These are phyloP conservation scores for Yarrowia divulgata DNA, from an alignment of 805 yeast species.

Conservation along the genomic window DNA sequence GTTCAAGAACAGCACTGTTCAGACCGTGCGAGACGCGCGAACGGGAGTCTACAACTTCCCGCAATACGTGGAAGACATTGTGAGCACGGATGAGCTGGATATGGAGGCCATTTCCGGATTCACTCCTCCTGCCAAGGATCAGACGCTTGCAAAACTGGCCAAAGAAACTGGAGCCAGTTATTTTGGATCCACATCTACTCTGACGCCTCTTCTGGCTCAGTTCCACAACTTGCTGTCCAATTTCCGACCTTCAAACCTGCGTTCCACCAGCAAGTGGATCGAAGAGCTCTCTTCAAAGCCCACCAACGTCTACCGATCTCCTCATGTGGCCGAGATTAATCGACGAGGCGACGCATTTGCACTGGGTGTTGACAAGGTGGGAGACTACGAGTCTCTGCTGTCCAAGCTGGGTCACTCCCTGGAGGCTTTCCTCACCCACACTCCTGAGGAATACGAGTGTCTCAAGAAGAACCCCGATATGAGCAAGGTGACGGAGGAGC, in stretches of 20 bases:
- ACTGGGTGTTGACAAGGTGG: slow-evolving; percentile 72
- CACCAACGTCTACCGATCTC: slow-evolving; percentile 21
- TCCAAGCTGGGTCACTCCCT: slow-evolving; percentile 79
- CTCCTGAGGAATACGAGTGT: slow-evolving; percentile 59
- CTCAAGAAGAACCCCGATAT: slow-evolving; percentile 47
- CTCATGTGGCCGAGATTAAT: slow-evolving; percentile 26
- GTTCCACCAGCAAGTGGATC: slow-evolving; percentile 41
- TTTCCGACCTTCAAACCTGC: slow-evolving; percentile 57
- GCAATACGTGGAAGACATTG: slow-evolving; percentile 63
- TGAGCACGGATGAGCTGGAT: slow-evolving; percentile 70
- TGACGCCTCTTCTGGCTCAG: slow-evolving; percentile 79
- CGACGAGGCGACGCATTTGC: slow-evolving; percentile 56
- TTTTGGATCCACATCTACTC: slow-evolving; percentile 84
- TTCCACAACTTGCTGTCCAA: slow-evolving; percentile 75
- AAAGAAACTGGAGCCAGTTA: slow-evolving; percentile 52
- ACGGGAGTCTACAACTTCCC: slow-evolving; percentile 75
- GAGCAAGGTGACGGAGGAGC: slow-evolving; percentile 12
- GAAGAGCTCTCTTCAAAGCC: not conserved
- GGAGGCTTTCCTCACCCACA: slow-evolving; percentile 75
- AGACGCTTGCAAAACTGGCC: slow-evolving; percentile 59
- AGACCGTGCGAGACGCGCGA: slow-evolving; percentile 77
- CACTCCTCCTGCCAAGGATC: slow-evolving; percentile 73
- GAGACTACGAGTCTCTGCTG: slow-evolving; percentile 70
- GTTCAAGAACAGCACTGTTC: slow-evolving; percentile 77
- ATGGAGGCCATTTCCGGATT: slow-evolving; percentile 64